These are phyloP conservation scores for Xylariaceae sp. DNA, from an alignment of 2,329 filamentous ascomycete species.

Conservation along the genomic window DNA sequence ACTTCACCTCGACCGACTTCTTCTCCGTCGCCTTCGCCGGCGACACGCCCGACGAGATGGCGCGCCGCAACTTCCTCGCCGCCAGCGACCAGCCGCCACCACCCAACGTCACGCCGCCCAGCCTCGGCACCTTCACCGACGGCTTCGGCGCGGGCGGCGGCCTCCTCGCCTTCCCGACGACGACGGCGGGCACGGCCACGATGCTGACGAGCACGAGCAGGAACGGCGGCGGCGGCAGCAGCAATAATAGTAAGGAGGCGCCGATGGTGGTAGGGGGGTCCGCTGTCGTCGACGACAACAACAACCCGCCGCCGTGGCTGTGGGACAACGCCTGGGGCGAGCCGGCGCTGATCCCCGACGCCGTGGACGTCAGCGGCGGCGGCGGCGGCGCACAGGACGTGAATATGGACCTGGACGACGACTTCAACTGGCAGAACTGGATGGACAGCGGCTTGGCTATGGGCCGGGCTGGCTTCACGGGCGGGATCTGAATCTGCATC, in stretches of 20 bases:
- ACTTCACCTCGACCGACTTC: slow-evolving; percentile 28
- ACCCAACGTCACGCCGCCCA: slow-evolving; percentile 7
- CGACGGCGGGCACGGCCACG: no score
- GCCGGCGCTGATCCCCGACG: slow-evolving; percentile 3
- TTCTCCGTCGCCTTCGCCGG: slow-evolving; percentile 18
- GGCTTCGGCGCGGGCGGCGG: slow-evolving; percentile 6
- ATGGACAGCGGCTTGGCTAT: slow-evolving; percentile 22
- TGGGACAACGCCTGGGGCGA: slow-evolving; percentile 27
- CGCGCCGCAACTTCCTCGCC: slow-evolving; percentile 7
- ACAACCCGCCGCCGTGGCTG: slow-evolving; percentile 32
- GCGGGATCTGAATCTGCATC: slow-evolving; percentile 16
- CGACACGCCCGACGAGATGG: slow-evolving; percentile 6
- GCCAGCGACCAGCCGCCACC: slow-evolving; percentile 8
- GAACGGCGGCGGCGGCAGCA: no score
- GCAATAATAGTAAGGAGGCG: no score
- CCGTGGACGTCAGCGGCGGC: not conserved
- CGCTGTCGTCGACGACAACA: slow-evolving; percentile 23
- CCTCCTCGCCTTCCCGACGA: no score
- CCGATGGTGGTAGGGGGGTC: slow-evolving; percentile 2
- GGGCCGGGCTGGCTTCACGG: slow-evolving; percentile 20
- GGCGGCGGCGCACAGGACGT: slow-evolving; percentile 16
- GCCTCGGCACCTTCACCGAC: slow-evolving; percentile 9
- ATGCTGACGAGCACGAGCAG: no score
- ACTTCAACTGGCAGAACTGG: slow-evolving; percentile 44
- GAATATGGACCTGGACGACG: slow-evolving; percentile 27